phyloP scores from a whole-genome alignment of 768 basidiomycete genomes.

The Rhizopogon vulgaris region DNA sequence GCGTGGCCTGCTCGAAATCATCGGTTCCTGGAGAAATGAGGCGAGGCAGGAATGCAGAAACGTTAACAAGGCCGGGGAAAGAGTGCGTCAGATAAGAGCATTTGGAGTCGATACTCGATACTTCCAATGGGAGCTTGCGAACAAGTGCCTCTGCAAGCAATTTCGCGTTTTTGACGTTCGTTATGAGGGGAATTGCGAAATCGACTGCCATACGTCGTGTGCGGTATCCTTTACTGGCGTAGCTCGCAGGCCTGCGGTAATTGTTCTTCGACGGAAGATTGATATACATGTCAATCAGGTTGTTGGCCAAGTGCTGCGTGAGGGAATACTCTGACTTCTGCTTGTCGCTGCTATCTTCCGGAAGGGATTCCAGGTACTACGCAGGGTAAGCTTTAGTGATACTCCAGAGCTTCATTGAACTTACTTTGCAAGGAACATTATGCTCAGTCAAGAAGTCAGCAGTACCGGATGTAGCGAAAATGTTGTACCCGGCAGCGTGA shows the following conservation, averaged over 20 bases:
- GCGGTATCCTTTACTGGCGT: slow-evolving; percentile 93
- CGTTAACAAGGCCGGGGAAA: slow-evolving; percentile 89
- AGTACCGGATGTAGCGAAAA: slow-evolving; percentile 95
- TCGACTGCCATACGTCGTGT: slow-evolving; percentile 99
- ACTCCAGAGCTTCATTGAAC: slow-evolving; percentile 5
- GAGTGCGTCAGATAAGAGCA: slow-evolving; percentile 85
- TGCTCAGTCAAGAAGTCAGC: slow-evolving; percentile 98
- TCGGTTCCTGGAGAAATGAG: slow-evolving; percentile 38
- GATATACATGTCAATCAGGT: slow-evolving; percentile 99
- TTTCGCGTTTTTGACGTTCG: slow-evolving; percentile 98
- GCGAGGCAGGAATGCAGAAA: slow-evolving; percentile 79
- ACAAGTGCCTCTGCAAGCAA: slow-evolving; percentile 90
- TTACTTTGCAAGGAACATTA: slow-evolving; percentile 90
- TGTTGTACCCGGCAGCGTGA: slow-evolving; percentile 88
- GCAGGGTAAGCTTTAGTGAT: slow-evolving; percentile 1
- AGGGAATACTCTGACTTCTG: slow-evolving; percentile 98
- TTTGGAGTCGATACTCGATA: slow-evolving; percentile 89
- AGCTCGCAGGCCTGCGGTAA: slow-evolving; percentile 94
- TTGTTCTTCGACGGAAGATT: slow-evolving; percentile 98
- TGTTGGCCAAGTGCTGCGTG: slow-evolving; percentile 93
- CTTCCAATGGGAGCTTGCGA: slow-evolving; percentile 83
- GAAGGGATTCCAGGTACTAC: slow-evolving; percentile 86
- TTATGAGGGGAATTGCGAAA: slow-evolving; percentile 94
- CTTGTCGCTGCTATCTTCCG: slow-evolving; percentile 62
- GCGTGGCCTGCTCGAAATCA: slow-evolving; percentile 63